A percentile compares a stretch with the other conserved stretches of the same genome.
Conservation (phyloP, 2,329 filamentous ascomycete species). For the Chrysosphaeria jannelii region DNA sequence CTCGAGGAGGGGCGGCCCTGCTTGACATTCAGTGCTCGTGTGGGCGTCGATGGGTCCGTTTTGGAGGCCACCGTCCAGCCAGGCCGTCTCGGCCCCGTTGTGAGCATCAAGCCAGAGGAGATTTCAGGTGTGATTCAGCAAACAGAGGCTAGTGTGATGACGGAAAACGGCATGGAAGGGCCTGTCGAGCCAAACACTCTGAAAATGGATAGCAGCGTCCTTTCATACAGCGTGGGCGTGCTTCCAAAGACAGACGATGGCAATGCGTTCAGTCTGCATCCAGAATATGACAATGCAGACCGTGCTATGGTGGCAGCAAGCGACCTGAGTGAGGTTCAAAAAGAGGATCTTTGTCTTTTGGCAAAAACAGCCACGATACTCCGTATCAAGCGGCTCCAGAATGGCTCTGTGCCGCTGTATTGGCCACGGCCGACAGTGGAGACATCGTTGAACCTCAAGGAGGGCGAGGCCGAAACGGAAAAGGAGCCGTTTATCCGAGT, state of each 20-base stretch:
- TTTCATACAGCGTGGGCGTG: conserved; percentile 9
- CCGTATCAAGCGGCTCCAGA: conserved; percentile 12
- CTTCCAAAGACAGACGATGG: conserved; percentile 3
- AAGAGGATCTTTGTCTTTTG: conserved; percentile 16
- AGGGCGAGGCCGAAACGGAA: neutral
- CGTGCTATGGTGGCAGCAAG: conserved; percentile 12
- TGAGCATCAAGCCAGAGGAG: conserved; percentile 22
- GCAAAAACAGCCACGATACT: conserved; percentile 17
- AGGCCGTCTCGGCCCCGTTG: conserved; percentile 17
- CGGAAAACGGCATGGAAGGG: neutral
- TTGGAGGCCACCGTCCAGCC: conserved; percentile 23
- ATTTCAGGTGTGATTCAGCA: conserved; percentile 13
- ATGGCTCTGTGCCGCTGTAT: conserved; percentile 19
- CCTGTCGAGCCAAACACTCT: conserved; percentile 1
- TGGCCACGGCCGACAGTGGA: conserved; percentile 13
- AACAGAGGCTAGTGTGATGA: conserved; percentile 1
- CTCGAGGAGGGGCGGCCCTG: conserved; percentile 19
- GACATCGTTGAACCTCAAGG: conserved; percentile 7
- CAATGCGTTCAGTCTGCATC: conserved; percentile 5
- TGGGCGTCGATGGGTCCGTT: conserved; percentile 20
- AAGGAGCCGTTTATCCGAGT: conserved; percentile 20
- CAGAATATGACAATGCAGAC: neutral
- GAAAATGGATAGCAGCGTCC: conserved; percentile 1
- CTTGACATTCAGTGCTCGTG: conserved; percentile 29
- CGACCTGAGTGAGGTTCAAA: conserved; percentile 14